Evolutionary conservation across 2,329 filamentous ascomycete genomes (phyloP), one percentile per base, ranked within the genome.

Genomic region (Aureobasidium melanogenum): DNA sequence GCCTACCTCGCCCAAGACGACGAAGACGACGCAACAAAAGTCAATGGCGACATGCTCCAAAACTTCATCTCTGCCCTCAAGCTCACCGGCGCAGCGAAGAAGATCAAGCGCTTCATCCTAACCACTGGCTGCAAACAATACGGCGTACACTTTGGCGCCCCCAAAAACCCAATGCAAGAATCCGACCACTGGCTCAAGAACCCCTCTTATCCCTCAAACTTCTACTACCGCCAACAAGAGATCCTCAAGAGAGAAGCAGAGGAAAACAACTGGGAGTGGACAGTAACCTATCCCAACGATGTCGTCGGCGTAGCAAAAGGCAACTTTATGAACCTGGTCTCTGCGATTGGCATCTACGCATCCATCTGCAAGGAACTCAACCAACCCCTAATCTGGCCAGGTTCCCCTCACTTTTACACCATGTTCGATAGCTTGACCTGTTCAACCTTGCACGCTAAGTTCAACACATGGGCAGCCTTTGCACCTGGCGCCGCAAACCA

Each of bases 101-200:
- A 72, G 14, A 65, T 82, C 48, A 79, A 80, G 64, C 73, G 76
- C n/a, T 72, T 82, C 61, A 67, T 82, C 24, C 71, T 82, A 10
- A 77, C 79, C 6, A 77, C 74, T 0, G 80, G 80, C 1, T 68
- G 73, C 38, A 82, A 82, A 65, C 79, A 83, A 58, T 83, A 82
- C 65, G 78, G 79, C 26, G 77, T 82, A 3, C 80, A 83, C 63
- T 72, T 81, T 1, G 79, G 80, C 9, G 71, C 70, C 10, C 68
- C 72, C 15, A 81, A 80, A 63, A 74, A 75, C 63, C 80, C 79
- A 1, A 75, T 82, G 71, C 65, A 73, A 12, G 79, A 83, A 66
- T 69, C 72, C 15, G 78, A 80, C 60, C 74, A 75, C 1, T 77
- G 75, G 73, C 69, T 80, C 4, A 73, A 74, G 9, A 71, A 70